A percentile compares a stretch with the other conserved stretches of the same genome.
Evolutionary conservation across 2,329 filamentous ascomycete species (phyloP).

Genomic region (Erysiphe pulchra): DNA sequence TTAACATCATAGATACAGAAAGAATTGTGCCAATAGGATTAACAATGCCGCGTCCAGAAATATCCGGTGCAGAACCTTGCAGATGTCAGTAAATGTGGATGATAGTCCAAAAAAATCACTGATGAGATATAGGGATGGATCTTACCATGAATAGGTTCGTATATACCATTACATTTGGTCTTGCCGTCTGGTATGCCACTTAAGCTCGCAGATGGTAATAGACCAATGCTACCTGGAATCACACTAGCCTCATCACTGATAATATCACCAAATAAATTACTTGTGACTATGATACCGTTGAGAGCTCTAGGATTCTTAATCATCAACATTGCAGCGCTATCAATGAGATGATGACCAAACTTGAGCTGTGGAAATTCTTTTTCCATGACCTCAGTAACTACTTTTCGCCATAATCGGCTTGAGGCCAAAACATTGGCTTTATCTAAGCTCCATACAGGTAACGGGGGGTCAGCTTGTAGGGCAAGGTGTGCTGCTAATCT

Average conservation of each 20-base stretch:
- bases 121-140: background rate
- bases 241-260: constrained; percentile 87
- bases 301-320: constrained; percentile 73
- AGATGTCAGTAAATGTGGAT: background rate
- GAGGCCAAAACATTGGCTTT: constrained; percentile 95
- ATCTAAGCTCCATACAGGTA: constrained; percentile 66
- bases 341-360: constrained; percentile 74
- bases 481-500: constrained; percentile 63
- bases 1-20: constrained; percentile 84
- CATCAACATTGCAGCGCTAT: constrained; percentile 94
- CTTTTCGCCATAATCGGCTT: constrained; percentile 68
- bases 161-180: constrained; percentile 73
- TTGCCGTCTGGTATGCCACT: constrained; percentile 69
- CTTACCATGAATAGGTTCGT: constrained; percentile 86
- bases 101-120: background rate
- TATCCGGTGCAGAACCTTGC: constrained; percentile 68
- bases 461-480: constrained; percentile 45
- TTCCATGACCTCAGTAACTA: constrained; percentile 59
- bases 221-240: constrained; percentile 71
- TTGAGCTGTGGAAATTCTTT: constrained; percentile 74
- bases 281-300: constrained; percentile 79
- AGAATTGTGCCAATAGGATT: constrained; percentile 83
- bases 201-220: constrained; percentile 70
- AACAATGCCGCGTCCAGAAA: constrained; percentile 73
- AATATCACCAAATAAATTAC: constrained; percentile 90